These are phyloP conservation scores for Cenchrus fungigraminus DNA, from an alignment of 176 grass and related monocot species.

Conservation along the genomic window DNA sequence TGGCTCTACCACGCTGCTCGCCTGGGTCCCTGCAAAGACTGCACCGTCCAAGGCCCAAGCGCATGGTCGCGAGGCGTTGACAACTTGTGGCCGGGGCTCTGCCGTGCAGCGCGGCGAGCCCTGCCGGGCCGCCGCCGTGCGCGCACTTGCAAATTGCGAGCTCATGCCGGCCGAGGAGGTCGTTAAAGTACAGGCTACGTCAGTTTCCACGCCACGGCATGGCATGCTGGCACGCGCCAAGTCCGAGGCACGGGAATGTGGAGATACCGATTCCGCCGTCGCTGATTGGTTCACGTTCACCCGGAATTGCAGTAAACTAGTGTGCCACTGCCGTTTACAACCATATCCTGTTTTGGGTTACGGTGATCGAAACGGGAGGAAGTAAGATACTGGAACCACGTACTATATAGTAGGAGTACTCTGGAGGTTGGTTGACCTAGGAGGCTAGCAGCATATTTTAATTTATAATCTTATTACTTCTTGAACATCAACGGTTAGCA, in stretches of 20 bases:
- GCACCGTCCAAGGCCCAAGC: neutral
- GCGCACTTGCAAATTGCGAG: neutral
- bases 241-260: neutral
- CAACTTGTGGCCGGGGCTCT: neutral
- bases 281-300: slow-evolving; percentile 6
- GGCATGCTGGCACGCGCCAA: neutral
- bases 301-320: neutral
- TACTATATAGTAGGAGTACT: neutral
- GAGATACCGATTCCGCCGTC: neutral
- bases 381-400: neutral
- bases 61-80: slow-evolving; percentile 33
- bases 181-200: slow-evolving; percentile 21
- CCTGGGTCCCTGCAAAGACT: slow-evolving; percentile 1
- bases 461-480: neutral
- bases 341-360: slow-evolving; percentile 3
- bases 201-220: neutral
- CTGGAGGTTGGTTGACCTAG: neutral
- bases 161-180: neutral
- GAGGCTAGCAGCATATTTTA: neutral
- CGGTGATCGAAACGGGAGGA: neutral
- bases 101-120: neutral
- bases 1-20: neutral
- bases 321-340: neutral
- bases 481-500: neutral
- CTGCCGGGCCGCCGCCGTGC: neutral